Evolutionary conservation across 331 rosid genomes (phyloP).

Genomic region (Acacia concinna): DNA sequence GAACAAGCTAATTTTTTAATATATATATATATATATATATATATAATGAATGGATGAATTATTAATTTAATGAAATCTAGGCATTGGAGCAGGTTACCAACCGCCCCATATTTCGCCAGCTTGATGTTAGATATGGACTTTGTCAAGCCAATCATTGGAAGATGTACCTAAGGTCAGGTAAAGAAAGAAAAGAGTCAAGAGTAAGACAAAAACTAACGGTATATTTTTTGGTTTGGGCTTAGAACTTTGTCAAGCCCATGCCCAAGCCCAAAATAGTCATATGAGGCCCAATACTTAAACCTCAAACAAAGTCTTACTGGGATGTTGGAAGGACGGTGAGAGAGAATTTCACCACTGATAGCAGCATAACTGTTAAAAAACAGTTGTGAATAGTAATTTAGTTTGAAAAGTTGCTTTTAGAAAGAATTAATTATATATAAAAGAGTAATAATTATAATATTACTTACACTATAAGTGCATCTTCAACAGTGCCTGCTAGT

Average conservation of each 20-base stretch:
- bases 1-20: neutral
- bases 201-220: neutral
- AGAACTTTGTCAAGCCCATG: neutral
- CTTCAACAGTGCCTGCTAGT: conserved; percentile 77
- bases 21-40: neutral
- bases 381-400: neutral
- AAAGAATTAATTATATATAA: conserved; percentile 9
- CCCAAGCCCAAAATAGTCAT: neutral
- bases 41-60: neutral
- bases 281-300: neutral
- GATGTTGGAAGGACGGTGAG: conserved; percentile 34
- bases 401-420: conserved; percentile 1
- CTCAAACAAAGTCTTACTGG: conserved; percentile 42
- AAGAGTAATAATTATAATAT: conserved; percentile 31
- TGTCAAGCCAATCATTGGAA: conserved; percentile 63
- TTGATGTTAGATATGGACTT: conserved; percentile 59
- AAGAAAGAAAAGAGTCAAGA: neutral
- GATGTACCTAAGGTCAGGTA: conserved; percentile 47
- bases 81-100: conserved; percentile 29
- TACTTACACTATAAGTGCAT: conserved; percentile 66
- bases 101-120: conserved; percentile 84
- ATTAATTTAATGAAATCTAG: conserved; percentile 1
- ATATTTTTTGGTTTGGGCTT: neutral
- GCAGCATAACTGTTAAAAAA: conserved; percentile 75
- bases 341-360: conserved; percentile 52